A percentile compares a stretch with the other conserved stretches of the same genome.
Evolutionary conservation across 192 early-diverging fungal species (phyloP).

Genomic region (Coemansia sp.): DNA sequence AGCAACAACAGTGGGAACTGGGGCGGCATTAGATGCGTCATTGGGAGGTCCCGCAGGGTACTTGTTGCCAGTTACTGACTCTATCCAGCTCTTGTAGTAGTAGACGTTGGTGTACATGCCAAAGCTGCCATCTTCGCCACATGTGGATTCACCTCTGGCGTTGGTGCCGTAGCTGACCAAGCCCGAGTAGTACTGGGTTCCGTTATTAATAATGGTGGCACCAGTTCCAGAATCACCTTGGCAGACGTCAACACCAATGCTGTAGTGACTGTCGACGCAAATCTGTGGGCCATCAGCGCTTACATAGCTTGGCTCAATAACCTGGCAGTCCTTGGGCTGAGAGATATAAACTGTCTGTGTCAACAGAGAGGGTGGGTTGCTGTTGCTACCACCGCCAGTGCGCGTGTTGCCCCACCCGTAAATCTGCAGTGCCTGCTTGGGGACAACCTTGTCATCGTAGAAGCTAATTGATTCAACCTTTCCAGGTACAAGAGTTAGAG

Average conservation of each 20-base stretch:
- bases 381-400: slow-evolving; percentile 19
- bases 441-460: slow-evolving; percentile 21
- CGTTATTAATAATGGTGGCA: slow-evolving; percentile 18
- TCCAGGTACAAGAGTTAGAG: slow-evolving; percentile 11
- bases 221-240: slow-evolving; percentile 49
- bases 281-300: slow-evolving; percentile 38
- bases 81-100: slow-evolving; percentile 36
- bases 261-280: slow-evolving; percentile 42
- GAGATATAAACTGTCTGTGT: slow-evolving; percentile 34
- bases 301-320: slow-evolving; percentile 26
- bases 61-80: slow-evolving; percentile 18
- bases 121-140: slow-evolving; percentile 50
- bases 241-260: slow-evolving; percentile 46
- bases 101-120: slow-evolving; percentile 43
- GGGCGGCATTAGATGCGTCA: background rate
- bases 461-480: slow-evolving; percentile 23
- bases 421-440: slow-evolving; percentile 27
- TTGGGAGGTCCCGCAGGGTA: slow-evolving; percentile 3
- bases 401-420: slow-evolving; percentile 46
- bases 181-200: slow-evolving; percentile 34
- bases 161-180: slow-evolving; percentile 49
- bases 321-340: slow-evolving; percentile 41
- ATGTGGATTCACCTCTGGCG: slow-evolving; percentile 23
- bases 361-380: slow-evolving; percentile 19
- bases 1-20: slow-evolving; percentile 1